Base-by-base conservation (phyloP, 2,329 filamentous ascomycete species). In the Mycogone perniciosa region DNA sequence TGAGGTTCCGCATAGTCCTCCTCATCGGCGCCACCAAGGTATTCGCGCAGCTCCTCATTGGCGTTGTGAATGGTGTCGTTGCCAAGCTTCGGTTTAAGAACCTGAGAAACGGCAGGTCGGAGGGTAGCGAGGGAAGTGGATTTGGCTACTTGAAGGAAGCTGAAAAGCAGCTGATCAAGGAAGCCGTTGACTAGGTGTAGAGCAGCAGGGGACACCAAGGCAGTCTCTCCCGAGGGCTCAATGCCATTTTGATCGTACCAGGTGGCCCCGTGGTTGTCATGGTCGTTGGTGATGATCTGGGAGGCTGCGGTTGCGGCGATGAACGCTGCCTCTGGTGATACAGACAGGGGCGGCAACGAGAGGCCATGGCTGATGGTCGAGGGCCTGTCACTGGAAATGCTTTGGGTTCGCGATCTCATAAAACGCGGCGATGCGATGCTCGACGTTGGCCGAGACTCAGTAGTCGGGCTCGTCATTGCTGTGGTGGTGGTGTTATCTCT, bases 151-250 rank as follows among this genome's bases (percentile, higher is more conserved):
- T 84, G 82, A n/a, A 99, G 80, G 56, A 97, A 87, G 62, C 89
- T 92, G 74, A 91, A 96, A 5, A 99, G 79, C 4, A 97, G 76
- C 64, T 96, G 89, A 67, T 99, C 93, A 55, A 99, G 80, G 64
- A 99, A 99, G 61, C 80, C 84, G 71, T 99, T 99, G 63, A 96
- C 80, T 7, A 95, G 79, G 39, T 78, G 76, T 35, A 97, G 74
- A 1, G 93, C 88, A 30, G 80, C 77, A 2, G 79, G 75, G 1
- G 89, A 85, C 51, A 96, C 87, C 44, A 86, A 66, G 13, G 87
- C 87, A 13, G 85, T 82, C 58, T 88, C 85, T 51, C 78, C 77
- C 4, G 80, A 79, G 1, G 81, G 77, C 57, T 84, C 80, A 50
- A 85, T 76, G 46, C 81, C 81, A 58, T 86, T 79, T 55, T 86